A percentile compares a stretch with the other conserved stretches of the same genome.
Evolutionary conservation across 371 early-diverging fungal genomes (phyloP).

Genomic region (Nematocida sp.): DNA sequence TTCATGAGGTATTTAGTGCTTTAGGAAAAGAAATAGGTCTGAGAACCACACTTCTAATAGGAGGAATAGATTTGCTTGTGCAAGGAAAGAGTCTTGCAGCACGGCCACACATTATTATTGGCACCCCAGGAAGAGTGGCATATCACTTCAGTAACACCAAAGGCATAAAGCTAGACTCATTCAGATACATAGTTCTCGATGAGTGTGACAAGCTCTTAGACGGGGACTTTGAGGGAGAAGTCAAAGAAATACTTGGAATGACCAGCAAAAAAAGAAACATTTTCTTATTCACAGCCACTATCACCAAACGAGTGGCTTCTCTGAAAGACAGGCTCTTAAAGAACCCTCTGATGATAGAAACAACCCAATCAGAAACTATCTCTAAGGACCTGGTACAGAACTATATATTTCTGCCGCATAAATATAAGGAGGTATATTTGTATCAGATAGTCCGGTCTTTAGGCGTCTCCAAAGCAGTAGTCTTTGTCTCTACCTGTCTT

Average conservation of each 20-base stretch:
- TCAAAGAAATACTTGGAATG: constrained; percentile 78
- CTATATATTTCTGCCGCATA: constrained; percentile 81
- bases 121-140: constrained; percentile 91
- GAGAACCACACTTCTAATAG: constrained; percentile 79
- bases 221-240: constrained; percentile 82
- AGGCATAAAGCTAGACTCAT: constrained; percentile 69
- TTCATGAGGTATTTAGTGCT: constrained; percentile 79
- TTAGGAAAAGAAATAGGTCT: constrained; percentile 79
- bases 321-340: constrained; percentile 78
- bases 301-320: constrained; percentile 84
- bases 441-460: constrained; percentile 65
- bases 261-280: constrained; percentile 86
- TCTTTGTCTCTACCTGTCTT: constrained; percentile 87
- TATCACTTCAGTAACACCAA: constrained; percentile 81
- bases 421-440: constrained; percentile 80
- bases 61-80: constrained; percentile 81
- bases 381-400: constrained; percentile 77
- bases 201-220: constrained; percentile 96
- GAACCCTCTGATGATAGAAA: constrained; percentile 79
- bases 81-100: constrained; percentile 79
- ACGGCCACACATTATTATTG: constrained; percentile 87
- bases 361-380: constrained; percentile 75
- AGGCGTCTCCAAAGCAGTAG: constrained; percentile 73
- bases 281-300: constrained; percentile 88
- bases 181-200: constrained; percentile 87